A percentile compares a stretch with the other conserved stretches of the same genome.
These are phyloP conservation scores for Paramyrothecium roridum DNA, from an alignment of 2,329 filamentous ascomycete genomes.

Conservation along the genomic window DNA sequence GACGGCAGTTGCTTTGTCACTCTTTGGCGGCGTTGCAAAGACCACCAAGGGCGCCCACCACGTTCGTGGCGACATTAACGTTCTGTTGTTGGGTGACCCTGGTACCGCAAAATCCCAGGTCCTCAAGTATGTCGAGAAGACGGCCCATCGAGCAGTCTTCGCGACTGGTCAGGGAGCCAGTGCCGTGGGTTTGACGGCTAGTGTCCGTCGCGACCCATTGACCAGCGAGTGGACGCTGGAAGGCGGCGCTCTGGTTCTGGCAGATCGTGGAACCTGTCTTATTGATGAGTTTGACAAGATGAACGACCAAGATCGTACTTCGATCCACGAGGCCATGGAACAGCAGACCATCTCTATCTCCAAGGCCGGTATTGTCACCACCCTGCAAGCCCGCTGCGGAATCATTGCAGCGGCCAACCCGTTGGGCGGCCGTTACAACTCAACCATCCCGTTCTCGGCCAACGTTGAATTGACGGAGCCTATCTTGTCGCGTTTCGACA, in stretches of 20 bases:
- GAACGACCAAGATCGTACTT: conserved; percentile 98
- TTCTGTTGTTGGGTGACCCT: conserved; percentile 91
- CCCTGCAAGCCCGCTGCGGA: conserved; percentile 89
- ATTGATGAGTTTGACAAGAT: conserved; percentile 99
- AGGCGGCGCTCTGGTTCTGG: conserved; percentile 90
- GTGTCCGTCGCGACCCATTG: conserved; percentile 89
- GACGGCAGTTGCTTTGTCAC: conserved; percentile 87
- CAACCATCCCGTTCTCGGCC: conserved; percentile 89
- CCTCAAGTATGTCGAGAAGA: conserved; percentile 96
- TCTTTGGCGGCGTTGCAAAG: conserved; percentile 95
- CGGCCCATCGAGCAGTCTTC: conserved; percentile 93
- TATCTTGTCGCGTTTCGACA: conserved; percentile 96
- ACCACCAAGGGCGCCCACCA: conserved; percentile 82
- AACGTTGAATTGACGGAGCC: conserved; percentile 97
- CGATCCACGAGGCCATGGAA: conserved; percentile 99
- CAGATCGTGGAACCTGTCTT: conserved; percentile 89
- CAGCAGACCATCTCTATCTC: conserved; percentile 99
- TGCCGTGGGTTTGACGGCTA: conserved; percentile 95
- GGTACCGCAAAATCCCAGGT: conserved; percentile 98
- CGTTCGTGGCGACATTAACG: conserved; percentile 96
- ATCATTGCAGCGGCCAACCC: conserved; percentile 97
- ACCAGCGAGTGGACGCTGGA: conserved; percentile 98
- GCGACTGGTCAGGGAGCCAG: conserved; percentile 96
- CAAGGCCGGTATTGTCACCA: conserved; percentile 97
- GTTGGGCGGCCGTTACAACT: conserved; percentile 94